Evolutionary conservation across 225 moss, liverwort and hornwort species (phyloP).

Genomic region (Marchantia polymorpha): DNA sequence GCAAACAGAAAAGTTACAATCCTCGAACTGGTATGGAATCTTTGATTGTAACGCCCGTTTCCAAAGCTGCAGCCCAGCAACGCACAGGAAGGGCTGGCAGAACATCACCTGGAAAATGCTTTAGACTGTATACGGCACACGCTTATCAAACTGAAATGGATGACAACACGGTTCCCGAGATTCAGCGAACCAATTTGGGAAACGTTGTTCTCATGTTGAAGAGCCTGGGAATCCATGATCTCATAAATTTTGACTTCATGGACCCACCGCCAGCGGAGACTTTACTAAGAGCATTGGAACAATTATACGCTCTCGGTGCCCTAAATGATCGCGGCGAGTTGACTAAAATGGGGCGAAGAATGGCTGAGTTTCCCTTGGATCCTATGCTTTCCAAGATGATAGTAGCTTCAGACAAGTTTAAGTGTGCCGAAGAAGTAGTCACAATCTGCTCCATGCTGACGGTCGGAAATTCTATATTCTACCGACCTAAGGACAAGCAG

Average conservation of each 20-base stretch:
- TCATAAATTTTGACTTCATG: conserved; percentile 79
- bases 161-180: conserved; percentile 53
- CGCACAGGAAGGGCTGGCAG: conserved; percentile 88
- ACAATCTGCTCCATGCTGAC: conserved; percentile 92
- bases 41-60: conserved; percentile 76
- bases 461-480: conserved; percentile 89
- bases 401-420: conserved; percentile 79
- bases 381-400: conserved; percentile 98
- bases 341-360: conserved; percentile 83
- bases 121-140: conserved; percentile 46
- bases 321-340: conserved; percentile 88
- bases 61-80: conserved; percentile 93
- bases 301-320: conserved; percentile 87
- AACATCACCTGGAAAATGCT: conserved; percentile 52
- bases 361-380: conserved; percentile 96
- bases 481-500: conserved; percentile 96
- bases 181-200: conserved; percentile 79
- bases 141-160: conserved; percentile 55
- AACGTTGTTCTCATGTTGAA: conserved; percentile 94
- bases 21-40: conserved; percentile 85
- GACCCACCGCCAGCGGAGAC: conserved; percentile 76
- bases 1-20: conserved; percentile 58
- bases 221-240: conserved; percentile 84
- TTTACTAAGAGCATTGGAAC: conserved; percentile 78
- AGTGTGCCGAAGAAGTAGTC: conserved; percentile 83